Evolutionary conservation across 768 basidiomycete genomes (phyloP).

Genomic region (Ramaria sp.): DNA sequence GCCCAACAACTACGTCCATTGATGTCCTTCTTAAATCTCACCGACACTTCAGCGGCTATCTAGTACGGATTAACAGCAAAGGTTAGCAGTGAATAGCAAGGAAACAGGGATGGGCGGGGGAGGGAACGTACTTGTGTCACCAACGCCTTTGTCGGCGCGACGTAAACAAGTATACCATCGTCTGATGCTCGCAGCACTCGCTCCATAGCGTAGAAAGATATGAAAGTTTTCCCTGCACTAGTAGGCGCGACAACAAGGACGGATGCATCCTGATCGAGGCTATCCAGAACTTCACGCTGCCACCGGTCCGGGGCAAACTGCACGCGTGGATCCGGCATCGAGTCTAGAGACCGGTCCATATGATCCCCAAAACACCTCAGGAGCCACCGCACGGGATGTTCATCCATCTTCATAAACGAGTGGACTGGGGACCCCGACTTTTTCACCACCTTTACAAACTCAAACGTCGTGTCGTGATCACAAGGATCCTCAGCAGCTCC

Average conservation of each 20-base stretch:
- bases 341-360: conserved; percentile 67
- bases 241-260: conserved; percentile 62
- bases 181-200: conserved; percentile 49
- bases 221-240: conserved; percentile 68
- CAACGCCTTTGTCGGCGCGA: conserved; percentile 67
- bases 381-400: conserved; percentile 55
- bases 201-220: conserved; percentile 72
- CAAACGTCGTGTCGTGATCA: conserved; percentile 24
- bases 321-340: conserved; percentile 44
- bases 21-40: conserved; percentile 51
- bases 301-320: conserved; percentile 58
- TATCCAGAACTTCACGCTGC: conserved; percentile 58
- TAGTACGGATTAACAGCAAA: too few species aligned
- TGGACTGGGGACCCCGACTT: conserved; percentile 29
- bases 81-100: too few species aligned
- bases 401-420: conserved; percentile 43
- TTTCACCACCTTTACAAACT: conserved; percentile 44
- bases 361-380: conserved; percentile 57
- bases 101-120: neutral
- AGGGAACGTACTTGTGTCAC: conserved; percentile 38
- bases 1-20: conserved; percentile 31
- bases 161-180: conserved; percentile 58
- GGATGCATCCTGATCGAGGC: conserved; percentile 44
- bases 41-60: conserved; percentile 57
- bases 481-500: neutral